Evolutionary conservation across 495 filamentous ascomycete species (phyloP), one percentile per base, ranked within the genome.

Genomic region (Neurospora sp.): DNA sequence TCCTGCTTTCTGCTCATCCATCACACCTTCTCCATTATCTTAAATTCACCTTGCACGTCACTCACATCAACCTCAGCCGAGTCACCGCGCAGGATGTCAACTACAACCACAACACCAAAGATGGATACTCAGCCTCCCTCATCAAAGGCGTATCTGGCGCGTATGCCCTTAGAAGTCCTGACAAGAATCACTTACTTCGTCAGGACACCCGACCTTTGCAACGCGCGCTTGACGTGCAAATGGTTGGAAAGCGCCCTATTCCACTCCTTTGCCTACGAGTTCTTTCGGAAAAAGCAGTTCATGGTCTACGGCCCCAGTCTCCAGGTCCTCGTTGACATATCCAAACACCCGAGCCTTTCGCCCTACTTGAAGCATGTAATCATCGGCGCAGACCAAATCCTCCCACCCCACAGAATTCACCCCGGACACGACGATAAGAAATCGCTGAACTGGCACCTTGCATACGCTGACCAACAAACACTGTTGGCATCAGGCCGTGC

Each of bases 261-360:
- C 77, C 73, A 82, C 71, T 77, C 71, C 35, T 89, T 89, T 74
- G 75, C 83, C 11, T 77, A 77, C 27, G 86, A 88, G 74, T 89
- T 87, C 80, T 89, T 89, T 76, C 78, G 81, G 22, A 87, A 86
- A 75, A 83, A 83, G 68, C 85, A 87, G 75, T 89, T 89, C 78
- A 85, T 87, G 82, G 75, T 86, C 72, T 82, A 80, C 11, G 75
- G 81, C 35, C 78, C 77, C 69, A 86, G 85, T 73, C 81, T 89
- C 5, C 76, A 83, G 72, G 80, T 84, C 1, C 82, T 89, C 35
- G 75, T 87, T 39, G 83, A 85, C 72, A 89, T 89, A 69, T 82
- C 87, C n/a, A 83, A 84, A 10, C 79, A 82, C 46, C 81, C 82
- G 37, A 79, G 76, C n/a, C 70, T 88, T 3, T 81, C 81, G 1